Evolutionary conservation across 1,284 basidiomycete genomes (phyloP).

Genomic region (Leccinum griseonigrum): DNA sequence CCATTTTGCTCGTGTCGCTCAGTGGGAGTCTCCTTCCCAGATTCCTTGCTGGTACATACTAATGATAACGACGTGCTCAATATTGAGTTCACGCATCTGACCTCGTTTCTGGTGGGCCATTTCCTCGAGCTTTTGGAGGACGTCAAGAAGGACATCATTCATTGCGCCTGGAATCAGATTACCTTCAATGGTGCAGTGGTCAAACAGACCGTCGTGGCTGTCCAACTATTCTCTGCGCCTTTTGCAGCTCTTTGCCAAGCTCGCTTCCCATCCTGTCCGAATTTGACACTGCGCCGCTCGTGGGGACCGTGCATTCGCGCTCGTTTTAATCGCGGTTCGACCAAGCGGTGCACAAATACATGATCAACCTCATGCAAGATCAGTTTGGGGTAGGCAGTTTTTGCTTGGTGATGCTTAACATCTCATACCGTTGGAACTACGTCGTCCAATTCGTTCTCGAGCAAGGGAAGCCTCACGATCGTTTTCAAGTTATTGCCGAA

Average conservation of each 20-base stretch:
- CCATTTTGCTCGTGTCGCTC: slow-evolving; percentile 70
- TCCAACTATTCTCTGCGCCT: no score
- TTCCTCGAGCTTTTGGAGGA: no score
- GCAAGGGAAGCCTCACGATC: slow-evolving; percentile 72
- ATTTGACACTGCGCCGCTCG: no score
- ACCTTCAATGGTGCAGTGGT: neutral
- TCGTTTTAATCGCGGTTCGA: no score
- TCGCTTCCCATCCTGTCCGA: no score
- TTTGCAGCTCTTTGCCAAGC: no score
- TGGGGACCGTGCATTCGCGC: no score
- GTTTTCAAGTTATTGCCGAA: slow-evolving; percentile 63
- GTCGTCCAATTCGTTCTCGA: slow-evolving; percentile 94
- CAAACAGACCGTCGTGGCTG: neutral
- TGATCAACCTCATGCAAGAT: slow-evolving; percentile 76
- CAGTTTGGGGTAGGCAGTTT: slow-evolving; percentile 74
- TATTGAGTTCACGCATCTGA: no score
- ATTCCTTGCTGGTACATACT: no score
- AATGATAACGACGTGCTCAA: no score
- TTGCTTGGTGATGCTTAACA: neutral
- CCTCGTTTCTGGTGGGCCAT: no score
- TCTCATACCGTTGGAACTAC: slow-evolving; percentile 69
- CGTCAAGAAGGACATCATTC: no score
- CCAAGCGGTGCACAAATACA: slow-evolving; percentile 76
- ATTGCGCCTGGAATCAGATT: neutral
- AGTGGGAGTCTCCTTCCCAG: slow-evolving; percentile 61